Percentiles rank a stretch among this genome's conserved stretches.
Conservation (phyloP, 2,329 filamentous ascomycete species). For the Fusarium odoratissimum region DNA sequence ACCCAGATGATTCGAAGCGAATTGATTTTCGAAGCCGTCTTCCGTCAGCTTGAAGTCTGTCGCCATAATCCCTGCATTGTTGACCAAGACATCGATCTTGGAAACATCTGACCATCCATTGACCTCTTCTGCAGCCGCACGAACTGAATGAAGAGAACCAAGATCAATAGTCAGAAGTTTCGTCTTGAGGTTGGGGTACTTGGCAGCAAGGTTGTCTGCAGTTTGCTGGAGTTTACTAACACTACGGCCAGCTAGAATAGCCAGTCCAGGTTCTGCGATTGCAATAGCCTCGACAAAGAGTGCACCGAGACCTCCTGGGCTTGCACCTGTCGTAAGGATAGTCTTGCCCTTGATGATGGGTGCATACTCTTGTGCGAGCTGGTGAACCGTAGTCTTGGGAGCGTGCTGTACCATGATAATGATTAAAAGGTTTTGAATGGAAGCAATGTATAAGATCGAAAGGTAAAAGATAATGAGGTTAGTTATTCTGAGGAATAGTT, state of each 20-base stretch:
- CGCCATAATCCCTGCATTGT: constrained; percentile 13
- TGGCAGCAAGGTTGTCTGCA: background rate
- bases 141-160: background rate
- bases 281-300: constrained; percentile 1
- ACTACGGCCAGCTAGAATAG: constrained; percentile 10
- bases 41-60: constrained; percentile 14
- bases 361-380: constrained; percentile 11
- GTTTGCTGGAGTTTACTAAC: constrained; percentile 12
- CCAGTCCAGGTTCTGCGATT: background rate
- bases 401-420: background rate
- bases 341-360: constrained; percentile 8
- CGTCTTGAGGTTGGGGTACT: background rate
- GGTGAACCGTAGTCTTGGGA: background rate
- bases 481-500: background rate
- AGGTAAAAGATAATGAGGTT: background rate
- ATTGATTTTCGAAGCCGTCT: constrained; percentile 8
- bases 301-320: constrained; percentile 8
- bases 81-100: constrained; percentile 9
- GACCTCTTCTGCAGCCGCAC: background rate
- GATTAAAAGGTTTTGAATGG: fast-evolving
- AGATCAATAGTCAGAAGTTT: constrained; percentile 1
- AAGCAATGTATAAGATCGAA: background rate
- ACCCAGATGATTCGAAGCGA: constrained; percentile 14
- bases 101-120: background rate
- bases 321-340: constrained; percentile 11